Base-by-base conservation (phyloP, 2,329 filamentous ascomycete species). In the Curvularia lunata region DNA sequence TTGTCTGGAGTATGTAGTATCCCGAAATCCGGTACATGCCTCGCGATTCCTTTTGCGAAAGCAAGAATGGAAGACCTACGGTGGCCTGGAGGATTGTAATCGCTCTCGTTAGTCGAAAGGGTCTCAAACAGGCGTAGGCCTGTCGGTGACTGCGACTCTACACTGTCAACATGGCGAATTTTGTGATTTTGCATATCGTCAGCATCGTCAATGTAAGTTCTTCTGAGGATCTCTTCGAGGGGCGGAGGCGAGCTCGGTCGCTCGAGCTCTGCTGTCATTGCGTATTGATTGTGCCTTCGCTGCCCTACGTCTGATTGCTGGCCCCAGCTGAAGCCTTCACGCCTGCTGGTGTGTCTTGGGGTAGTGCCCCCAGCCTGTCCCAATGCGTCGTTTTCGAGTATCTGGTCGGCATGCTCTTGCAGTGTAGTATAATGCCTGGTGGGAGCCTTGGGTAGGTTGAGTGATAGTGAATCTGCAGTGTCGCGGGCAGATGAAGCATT, bases 301-400 rank as follows among this genome's bases (percentile, higher is more conserved):
- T 65, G 62, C 7, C 63, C 62, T 7, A 25, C 9, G 5, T 37
- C 30, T 21, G 56, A 18, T 37, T 43, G 61, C 32, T 52, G 30
- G 6, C 62, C 66, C 66, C 67, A 72, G 10, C 52, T 66, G n/a
- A 74, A 69, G 27, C 69, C 68, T 41, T 69, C 66, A 16, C 71
- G 68, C 52, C 72, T 62, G n/a, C 46, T 49, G 8, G 61, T 65
- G 16, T 60, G 56, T 19, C 60, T 63, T 7, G 67, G 66, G 12
- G 64, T 66, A 7, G 58, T 47, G 9, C 30, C 56, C 16, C 50
- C 42, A 25, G 58, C 54, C 6, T 56, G 53, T 1, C 45, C 38
- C 4, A 47, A 54, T 9, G 57, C 7, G 18, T 52, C 23, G 0
- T 40, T 56, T 25, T 40, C 48, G 18, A 52, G 51, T 4, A 66